Conservation (phyloP, 495 filamentous ascomycete genomes). For the Podospora bellae-mahoneyi region DNA sequence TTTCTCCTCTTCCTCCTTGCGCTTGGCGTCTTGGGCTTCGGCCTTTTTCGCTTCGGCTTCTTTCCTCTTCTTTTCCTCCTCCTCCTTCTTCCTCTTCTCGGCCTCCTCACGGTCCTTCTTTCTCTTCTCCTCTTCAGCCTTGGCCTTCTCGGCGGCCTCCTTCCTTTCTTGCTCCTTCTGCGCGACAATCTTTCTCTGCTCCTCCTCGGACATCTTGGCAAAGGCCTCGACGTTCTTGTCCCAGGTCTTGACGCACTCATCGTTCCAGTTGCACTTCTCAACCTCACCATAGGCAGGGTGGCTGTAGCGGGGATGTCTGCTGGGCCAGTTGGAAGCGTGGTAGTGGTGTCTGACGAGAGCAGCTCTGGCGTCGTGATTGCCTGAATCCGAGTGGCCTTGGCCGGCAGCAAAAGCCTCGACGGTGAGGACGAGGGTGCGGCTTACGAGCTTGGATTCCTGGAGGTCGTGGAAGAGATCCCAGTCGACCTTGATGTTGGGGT, state of each 20-base stretch:
- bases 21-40: conserved; percentile 20
- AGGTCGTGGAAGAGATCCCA: conserved; percentile 60
- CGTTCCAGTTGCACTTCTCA: conserved; percentile 61
- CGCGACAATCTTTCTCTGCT: conserved; percentile 48
- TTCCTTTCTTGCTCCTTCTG: conserved; percentile 35
- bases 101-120: conserved; percentile 27
- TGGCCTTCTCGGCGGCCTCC: conserved; percentile 26
- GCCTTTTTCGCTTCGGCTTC: conserved; percentile 22
- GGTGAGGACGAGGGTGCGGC: conserved; percentile 56
- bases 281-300: conserved; percentile 62
- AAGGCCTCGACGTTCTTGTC: conserved; percentile 52
- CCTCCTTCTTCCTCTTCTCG: conserved; percentile 25
- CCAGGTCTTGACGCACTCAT: conserved; percentile 56
- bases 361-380: conserved; percentile 54
- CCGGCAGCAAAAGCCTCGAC: conserved; percentile 64
- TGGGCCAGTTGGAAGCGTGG: conserved; percentile 62
- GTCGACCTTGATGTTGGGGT: conserved; percentile 31
- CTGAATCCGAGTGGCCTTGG: conserved; percentile 62
- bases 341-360: conserved; percentile 64
- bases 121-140: conserved; percentile 30
- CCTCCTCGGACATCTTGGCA: conserved; percentile 43
- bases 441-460: conserved; percentile 53
- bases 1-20: conserved; percentile 14
- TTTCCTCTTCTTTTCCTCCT: conserved; percentile 18
- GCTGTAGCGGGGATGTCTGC: conserved; percentile 54